phyloP scores from a whole-genome alignment of 2,329 filamentous ascomycete species.

The Shiraia sp. region DNA sequence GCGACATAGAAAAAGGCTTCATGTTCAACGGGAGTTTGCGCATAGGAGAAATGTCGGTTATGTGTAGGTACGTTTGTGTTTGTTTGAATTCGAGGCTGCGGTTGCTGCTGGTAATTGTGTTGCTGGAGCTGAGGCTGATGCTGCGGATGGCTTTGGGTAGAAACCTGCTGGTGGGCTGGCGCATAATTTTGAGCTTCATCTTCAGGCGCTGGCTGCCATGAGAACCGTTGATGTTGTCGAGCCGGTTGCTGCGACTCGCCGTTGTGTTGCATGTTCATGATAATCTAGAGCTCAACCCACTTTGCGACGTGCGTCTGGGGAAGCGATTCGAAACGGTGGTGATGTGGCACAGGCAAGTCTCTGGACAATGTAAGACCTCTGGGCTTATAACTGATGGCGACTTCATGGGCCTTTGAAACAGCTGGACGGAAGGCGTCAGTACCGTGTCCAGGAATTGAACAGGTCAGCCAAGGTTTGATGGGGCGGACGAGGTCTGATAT shows the following conservation, averaged over 20 bases:
- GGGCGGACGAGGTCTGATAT: slow-evolving; percentile 37
- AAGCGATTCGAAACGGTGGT: no score
- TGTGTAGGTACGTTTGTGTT: slow-evolving; percentile 20
- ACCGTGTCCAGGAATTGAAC: slow-evolving; percentile 3
- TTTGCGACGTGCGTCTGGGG: no score
- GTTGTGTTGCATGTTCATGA: slow-evolving; percentile 30
- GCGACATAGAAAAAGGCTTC: slow-evolving; percentile 31
- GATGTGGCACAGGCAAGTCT: background rate
- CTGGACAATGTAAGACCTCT: no score
- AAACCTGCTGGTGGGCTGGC: no score
- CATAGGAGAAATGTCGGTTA: slow-evolving; percentile 41
- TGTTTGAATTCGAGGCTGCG: slow-evolving; percentile 13
- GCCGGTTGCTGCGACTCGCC: slow-evolving; percentile 17
- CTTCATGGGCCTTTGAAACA: no score
- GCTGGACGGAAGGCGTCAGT: no score
- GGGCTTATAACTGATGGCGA: no score
- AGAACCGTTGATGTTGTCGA: slow-evolving; percentile 35
- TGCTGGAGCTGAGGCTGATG: no score
- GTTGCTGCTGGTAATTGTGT: slow-evolving; percentile 8
- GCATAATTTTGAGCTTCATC: slow-evolving; percentile 22
- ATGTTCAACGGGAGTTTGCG: slow-evolving; percentile 41
- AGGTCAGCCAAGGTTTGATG: slow-evolving; percentile 5
- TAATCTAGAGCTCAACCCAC: slow-evolving; percentile 5
- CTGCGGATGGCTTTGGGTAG: no score
- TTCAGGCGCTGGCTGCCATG: slow-evolving; percentile 36